Percentiles rank a stretch among this genome's conserved stretches.
phyloP scores from a whole-genome alignment of 2,329 filamentous ascomycete species.

The Alternaria burnsii region DNA sequence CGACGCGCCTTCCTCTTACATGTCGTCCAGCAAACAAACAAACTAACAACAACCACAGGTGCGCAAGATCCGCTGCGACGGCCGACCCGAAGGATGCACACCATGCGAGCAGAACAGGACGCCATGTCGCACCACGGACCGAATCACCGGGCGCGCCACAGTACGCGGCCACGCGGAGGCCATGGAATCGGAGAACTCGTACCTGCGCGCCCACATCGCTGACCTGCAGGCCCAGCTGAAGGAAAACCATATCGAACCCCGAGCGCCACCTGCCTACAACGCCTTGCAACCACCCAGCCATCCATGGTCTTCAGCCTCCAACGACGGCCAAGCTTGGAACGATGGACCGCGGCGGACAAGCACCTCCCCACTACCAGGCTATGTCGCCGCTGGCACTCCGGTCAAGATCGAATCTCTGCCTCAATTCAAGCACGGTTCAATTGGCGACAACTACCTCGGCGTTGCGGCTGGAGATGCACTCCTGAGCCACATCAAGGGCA shows the following conservation, averaged over 20 bases:
- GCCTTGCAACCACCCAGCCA: constrained; percentile 26
- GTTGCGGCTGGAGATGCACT: constrained; percentile 69
- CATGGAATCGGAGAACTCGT: constrained; percentile 75
- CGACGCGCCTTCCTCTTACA: not conserved
- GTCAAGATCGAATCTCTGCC: constrained; percentile 48
- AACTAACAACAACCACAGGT: constrained; percentile 59
- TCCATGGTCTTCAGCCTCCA: constrained; percentile 27
- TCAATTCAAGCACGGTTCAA: constrained; percentile 57
- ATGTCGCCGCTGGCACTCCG: constrained; percentile 29
- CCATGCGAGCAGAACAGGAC: constrained; percentile 79
- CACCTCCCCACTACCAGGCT: constrained; percentile 37
- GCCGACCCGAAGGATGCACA: constrained; percentile 79
- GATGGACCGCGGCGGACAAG: constrained; percentile 34
- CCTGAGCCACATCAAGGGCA: constrained; percentile 78
- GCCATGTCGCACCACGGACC: constrained; percentile 85
- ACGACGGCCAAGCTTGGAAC: constrained; percentile 34
- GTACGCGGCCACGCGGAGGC: constrained; percentile 80
- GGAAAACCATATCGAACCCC: constrained; percentile 68
- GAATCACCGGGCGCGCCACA: constrained; percentile 82
- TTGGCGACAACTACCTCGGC: constrained; percentile 72
- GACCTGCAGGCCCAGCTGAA: constrained; percentile 73
- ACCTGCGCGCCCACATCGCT: constrained; percentile 71
- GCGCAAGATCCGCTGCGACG: constrained; percentile 88
- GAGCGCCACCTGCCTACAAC: constrained; percentile 54
- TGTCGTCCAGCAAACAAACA: not conserved